Evolutionary conservation across 495 filamentous ascomycete species (phyloP).

Genomic region (Penicillium taxi): DNA sequence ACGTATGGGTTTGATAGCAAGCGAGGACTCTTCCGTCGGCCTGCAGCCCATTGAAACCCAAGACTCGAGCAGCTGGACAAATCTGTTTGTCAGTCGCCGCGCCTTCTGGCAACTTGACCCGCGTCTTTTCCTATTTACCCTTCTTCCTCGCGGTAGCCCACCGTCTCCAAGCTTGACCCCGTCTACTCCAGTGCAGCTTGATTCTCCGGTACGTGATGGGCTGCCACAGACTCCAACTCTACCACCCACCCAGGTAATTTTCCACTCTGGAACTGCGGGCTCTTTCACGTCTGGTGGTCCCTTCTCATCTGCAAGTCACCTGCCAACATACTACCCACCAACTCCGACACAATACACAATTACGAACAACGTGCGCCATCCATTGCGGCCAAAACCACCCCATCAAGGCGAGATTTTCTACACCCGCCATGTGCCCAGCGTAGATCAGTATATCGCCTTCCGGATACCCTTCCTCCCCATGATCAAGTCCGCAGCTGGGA

Average conservation of each 20-base stretch:
- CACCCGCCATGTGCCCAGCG: slow-evolving; percentile 71
- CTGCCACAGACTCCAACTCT: slow-evolving; percentile 11
- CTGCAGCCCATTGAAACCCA: slow-evolving; percentile 49
- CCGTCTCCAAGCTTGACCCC: slow-evolving; percentile 48
- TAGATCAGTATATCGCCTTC: slow-evolving; percentile 82
- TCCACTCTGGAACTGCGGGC: slow-evolving; percentile 34
- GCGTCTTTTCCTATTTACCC: slow-evolving; percentile 77
- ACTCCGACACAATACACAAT: slow-evolving; percentile 72
- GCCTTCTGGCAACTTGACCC: slow-evolving; percentile 91
- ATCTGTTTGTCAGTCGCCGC: slow-evolving; percentile 73
- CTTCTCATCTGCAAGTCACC: slow-evolving; percentile 66
- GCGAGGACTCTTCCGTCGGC: slow-evolving; percentile 68
- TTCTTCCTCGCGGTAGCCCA: slow-evolving; percentile 49
- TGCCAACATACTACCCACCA: slow-evolving; percentile 87
- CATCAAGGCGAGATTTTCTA: slow-evolving; percentile 87
- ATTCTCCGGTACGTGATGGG: slow-evolving; percentile 51
- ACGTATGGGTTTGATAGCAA: slow-evolving; percentile 79
- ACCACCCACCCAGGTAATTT: slow-evolving; percentile 16
- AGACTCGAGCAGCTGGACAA: slow-evolving; percentile 56
- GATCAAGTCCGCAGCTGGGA: slow-evolving; percentile 6
- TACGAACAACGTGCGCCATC: slow-evolving; percentile 74
- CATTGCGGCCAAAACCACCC: slow-evolving; percentile 79
- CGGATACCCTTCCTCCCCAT: slow-evolving; percentile 54
- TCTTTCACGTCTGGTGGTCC: slow-evolving; percentile 65
- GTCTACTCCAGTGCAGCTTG: slow-evolving; percentile 45